Evolutionary conservation across 306 rosid genomes (phyloP), one percentile per base, ranked within the genome.

Genomic region (Quercus robur): DNA sequence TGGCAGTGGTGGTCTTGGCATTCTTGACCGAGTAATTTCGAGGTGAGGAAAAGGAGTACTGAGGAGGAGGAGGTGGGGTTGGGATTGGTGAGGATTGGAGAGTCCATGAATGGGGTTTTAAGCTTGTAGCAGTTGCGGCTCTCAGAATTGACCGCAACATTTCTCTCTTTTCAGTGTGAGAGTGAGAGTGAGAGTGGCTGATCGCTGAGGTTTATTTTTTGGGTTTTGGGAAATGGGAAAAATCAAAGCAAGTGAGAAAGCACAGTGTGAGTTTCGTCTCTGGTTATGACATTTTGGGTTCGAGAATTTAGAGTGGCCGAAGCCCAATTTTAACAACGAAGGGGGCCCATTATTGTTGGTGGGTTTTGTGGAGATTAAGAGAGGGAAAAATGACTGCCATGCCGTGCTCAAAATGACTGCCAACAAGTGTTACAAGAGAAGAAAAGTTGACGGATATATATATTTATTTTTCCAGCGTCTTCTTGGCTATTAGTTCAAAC

Each of bases 11-110:
- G 77, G 90, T 23, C 57, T 84, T 87, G 28, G 82, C 56, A 62
- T 69, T 25, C 87, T 83, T 93, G 21, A 91, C 56, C 9, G 93
- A 87, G 88, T 75, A 88, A 56, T 35, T 81, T 21, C 69, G 78
- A 46, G 85, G 20, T 31, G 77, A 31, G 49, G 19, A 41, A 11
- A 75, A 31, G 33, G 33, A 31, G 33, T 31, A 31, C 33, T 0
- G 28, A 26, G 28, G 21, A 1, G 49, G 19, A 41, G 74, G 71
- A 6, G 75, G 9, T 1, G 15, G 8, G 19, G 8, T 17, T 33
- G 86, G 80, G 35, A 78, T 58, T 73, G 85, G 57, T 11, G 80
- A 23, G 77, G 73, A 23, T 0, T 71, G 77, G 28, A 64, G 74
- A n/a, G 77, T 77, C 84, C 81, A 79, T 33, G 38, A 33, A 33